Base-by-base conservation (phyloP, 2,329 filamentous ascomycete species). In the Fusarium camptoceras region DNA sequence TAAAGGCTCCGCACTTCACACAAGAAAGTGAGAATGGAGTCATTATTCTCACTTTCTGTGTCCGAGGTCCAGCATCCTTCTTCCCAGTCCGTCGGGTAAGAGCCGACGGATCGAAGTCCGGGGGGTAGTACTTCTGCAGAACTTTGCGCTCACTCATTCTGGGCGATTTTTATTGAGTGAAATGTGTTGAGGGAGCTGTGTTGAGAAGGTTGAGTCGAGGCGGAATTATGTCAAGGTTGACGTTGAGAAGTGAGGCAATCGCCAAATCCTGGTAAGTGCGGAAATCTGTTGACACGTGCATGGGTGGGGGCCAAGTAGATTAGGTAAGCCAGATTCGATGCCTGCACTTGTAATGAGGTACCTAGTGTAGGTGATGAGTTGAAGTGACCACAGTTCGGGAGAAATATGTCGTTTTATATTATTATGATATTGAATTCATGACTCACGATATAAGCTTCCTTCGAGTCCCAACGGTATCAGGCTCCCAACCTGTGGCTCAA, bases 71-170 rank as follows among this genome's bases (percentile, higher is more conserved):
- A 9, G 87, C 86, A 59, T 89, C 84, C 78, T 94, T 94, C 11
- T 89, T 88, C 28, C 84, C 90, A 70, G 88, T 89, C 66, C 89
- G 90, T 20, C 93, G 89, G 27, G 87, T 86, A 81, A 98, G 88
- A 75, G 92, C 90, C 27, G 89, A 89, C 15, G 95, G 95, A 81
- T 99, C 96, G 81, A 98, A 99, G 79, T 98, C 94, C 84, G 81
- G 92, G 81, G 88, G 88, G 75, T 86, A 89, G 79, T 88, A 88
- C 78, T 88, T 88, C 68, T 79, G 75, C 81, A 94, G 85, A 50
- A 95, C 93, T 82, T 96, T 96, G 76, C 93, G 89, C 83, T 97
- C 93, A 73, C 93, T 94, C 93, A 96, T 96, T 75, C 73, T 83
- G 82, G 76, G 27, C 66, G 53, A 34, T 20, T 27, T 30, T 6